Conservation (phyloP, 2,329 filamentous ascomycete species). For the Aspergillus floridensis region DNA sequence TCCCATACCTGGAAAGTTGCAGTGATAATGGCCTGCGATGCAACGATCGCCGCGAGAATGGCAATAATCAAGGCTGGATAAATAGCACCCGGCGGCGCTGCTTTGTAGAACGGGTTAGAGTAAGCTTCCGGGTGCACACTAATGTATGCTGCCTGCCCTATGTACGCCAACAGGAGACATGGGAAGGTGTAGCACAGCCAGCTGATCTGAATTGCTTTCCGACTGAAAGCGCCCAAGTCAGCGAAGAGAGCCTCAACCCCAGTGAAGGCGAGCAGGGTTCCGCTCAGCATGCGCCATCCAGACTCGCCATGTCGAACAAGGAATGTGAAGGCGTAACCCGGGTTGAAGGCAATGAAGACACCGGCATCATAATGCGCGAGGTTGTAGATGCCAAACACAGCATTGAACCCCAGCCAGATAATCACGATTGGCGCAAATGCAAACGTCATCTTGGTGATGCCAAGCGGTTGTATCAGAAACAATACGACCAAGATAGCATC, state of each 20-base stretch:
- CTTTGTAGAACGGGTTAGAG: slow-evolving; percentile 71
- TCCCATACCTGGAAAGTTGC: slow-evolving; percentile 62
- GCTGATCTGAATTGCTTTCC: slow-evolving; percentile 66
- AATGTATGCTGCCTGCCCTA: slow-evolving; percentile 73
- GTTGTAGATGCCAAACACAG: slow-evolving; percentile 55
- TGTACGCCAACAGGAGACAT: slow-evolving; percentile 60
- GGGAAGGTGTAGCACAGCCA: slow-evolving; percentile 70
- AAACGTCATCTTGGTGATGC: slow-evolving; percentile 49
- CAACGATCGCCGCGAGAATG: slow-evolving; percentile 60
- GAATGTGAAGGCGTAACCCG: slow-evolving; percentile 49
- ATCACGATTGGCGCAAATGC: slow-evolving; percentile 56
- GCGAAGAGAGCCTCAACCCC: slow-evolving; percentile 78
- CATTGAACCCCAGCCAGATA: slow-evolving; percentile 55
- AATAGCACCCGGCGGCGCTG: slow-evolving; percentile 64
- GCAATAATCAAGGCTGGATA: slow-evolving; percentile 68
- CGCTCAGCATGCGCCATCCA: slow-evolving; percentile 56
- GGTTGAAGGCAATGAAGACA: slow-evolving; percentile 54
- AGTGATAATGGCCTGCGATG: slow-evolving; percentile 76
- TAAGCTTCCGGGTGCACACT: slow-evolving; percentile 59
- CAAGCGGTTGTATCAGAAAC: slow-evolving; percentile 56
- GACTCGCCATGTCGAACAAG: slow-evolving; percentile 49
- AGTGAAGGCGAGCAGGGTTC: slow-evolving; percentile 71
- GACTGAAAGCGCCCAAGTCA: slow-evolving; percentile 71
- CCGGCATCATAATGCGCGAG: slow-evolving; percentile 46
- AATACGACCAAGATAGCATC: slow-evolving; percentile 54